These are phyloP conservation scores for Citrus australasica DNA, from an alignment of 345 rosid genomes.

Conservation along the genomic window DNA sequence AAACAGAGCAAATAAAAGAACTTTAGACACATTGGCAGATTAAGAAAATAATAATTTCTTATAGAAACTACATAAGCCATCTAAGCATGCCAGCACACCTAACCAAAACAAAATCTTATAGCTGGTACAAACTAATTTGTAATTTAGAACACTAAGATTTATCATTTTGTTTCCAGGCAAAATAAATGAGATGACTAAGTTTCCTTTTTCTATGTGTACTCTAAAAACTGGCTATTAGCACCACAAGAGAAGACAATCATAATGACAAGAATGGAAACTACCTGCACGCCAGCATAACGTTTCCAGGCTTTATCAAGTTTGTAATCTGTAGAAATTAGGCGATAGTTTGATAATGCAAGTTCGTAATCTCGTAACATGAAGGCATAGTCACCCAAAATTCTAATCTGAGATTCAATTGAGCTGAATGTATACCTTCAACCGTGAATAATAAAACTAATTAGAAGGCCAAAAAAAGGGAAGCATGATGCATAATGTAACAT, in stretches of 20 bases:
- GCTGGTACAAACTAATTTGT: background rate
- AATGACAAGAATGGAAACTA: constrained; percentile 28
- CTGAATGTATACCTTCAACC: constrained; percentile 85
- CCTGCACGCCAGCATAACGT: constrained; percentile 98
- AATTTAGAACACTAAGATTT: background rate
- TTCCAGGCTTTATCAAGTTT: constrained; percentile 99
- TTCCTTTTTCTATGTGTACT: background rate
- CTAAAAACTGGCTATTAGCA: background rate
- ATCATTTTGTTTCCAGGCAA: background rate
- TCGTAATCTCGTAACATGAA: constrained; percentile 98
- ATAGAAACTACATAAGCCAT: background rate
- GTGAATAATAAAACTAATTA: constrained; percentile 19
- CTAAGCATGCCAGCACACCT: background rate
- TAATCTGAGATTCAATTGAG: constrained; percentile 89
- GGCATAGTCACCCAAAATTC: constrained; percentile 93
- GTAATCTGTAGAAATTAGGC: constrained; percentile 92
- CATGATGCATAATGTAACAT: constrained; percentile 3
- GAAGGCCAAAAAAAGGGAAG: constrained; percentile 20
- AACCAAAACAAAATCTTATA: background rate
- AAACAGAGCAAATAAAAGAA: background rate
- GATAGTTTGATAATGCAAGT: constrained; percentile 91
- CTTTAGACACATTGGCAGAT: constrained; percentile 1
- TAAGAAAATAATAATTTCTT: background rate
- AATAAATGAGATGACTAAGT: background rate
- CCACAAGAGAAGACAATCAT: background rate